A percentile compares a stretch with the other conserved stretches of the same genome.
Conservation (phyloP, 768 basidiomycete genomes). For the Termitomyces heimii region DNA sequence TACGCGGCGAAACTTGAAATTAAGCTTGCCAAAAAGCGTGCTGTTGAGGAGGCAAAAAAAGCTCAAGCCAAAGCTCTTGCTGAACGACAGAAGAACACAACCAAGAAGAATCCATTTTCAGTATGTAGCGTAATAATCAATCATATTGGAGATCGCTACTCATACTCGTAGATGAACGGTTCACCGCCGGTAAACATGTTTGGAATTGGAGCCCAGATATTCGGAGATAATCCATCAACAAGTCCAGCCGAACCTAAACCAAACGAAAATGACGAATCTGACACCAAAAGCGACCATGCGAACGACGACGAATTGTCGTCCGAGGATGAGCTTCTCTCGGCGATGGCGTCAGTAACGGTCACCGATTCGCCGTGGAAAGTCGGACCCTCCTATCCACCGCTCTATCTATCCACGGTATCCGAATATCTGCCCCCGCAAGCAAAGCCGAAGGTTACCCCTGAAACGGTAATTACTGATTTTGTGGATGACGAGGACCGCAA, state of each 20-base stretch:
- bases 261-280: slow-evolving; percentile 18
- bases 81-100: slow-evolving; percentile 20
- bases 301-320: slow-evolving; percentile 23
- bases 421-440: slow-evolving; percentile 65
- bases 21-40: slow-evolving; percentile 37
- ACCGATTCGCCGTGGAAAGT: slow-evolving; percentile 60
- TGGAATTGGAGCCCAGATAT: slow-evolving; percentile 64
- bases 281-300: neutral
- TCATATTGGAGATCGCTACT: neutral
- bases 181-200: slow-evolving; percentile 29
- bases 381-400: slow-evolving; percentile 58
- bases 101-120: slow-evolving; percentile 64
- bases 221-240: slow-evolving; percentile 32
- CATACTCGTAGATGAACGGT: slow-evolving; percentile 17
- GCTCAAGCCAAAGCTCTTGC: slow-evolving; percentile 24
- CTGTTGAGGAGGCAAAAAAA: slow-evolving; percentile 33
- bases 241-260: slow-evolving; percentile 5
- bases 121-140: slow-evolving; percentile 29
- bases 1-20: slow-evolving; percentile 72
- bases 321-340: slow-evolving; percentile 48
- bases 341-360: slow-evolving; percentile 49
- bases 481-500: slow-evolving; percentile 27
- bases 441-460: slow-evolving; percentile 39
- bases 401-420: slow-evolving; percentile 69
- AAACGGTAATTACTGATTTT: slow-evolving; percentile 37